Percentiles rank a stretch among this genome's conserved stretches.
phyloP scores from a whole-genome alignment of 225 moss, liverwort and hornwort genomes.

The Polytrichum formosum region DNA sequence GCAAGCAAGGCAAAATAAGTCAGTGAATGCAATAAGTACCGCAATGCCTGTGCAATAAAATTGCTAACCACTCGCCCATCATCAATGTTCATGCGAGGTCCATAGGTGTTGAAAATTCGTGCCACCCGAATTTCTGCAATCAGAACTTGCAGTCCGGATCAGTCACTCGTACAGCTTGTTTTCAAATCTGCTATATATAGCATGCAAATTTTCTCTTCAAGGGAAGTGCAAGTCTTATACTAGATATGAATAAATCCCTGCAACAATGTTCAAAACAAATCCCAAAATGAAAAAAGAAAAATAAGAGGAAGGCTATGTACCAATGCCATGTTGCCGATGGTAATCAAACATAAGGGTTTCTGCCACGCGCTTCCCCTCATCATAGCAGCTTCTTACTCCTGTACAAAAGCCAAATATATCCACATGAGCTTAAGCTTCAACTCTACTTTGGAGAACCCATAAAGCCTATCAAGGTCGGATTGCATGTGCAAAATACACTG shows the following conservation, averaged over 20 bases:
- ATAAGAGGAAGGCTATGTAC: slow-evolving; percentile 19
- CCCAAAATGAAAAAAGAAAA: no score
- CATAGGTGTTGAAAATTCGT: slow-evolving; percentile 96
- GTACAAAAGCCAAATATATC: not conserved
- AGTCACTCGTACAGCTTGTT: no score
- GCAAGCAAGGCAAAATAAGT: no score
- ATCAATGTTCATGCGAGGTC: slow-evolving; percentile 98
- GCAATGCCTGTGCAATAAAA: slow-evolving; percentile 91
- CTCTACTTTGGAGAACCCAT: not conserved
- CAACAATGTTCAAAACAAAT: no score
- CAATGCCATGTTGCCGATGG: slow-evolving; percentile 94
- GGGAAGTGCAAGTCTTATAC: no score
- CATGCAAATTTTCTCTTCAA: no score
- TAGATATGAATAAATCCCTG: no score
- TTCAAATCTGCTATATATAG: no score
- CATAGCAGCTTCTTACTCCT: slow-evolving; percentile 96
- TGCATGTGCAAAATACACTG: not conserved
- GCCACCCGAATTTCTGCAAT: slow-evolving; percentile 83
- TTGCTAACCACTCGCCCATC: slow-evolving; percentile 98
- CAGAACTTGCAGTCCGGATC: no score
- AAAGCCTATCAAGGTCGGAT: not conserved
- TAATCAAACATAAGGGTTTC: slow-evolving; percentile 99
- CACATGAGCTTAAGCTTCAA: no score
- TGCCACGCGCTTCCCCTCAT: slow-evolving; percentile 96
- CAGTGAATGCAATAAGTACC: slow-evolving; percentile 27